phyloP scores from a whole-genome alignment of 352 stramenopile species.

The Globisporangium cylindrosporum region DNA sequence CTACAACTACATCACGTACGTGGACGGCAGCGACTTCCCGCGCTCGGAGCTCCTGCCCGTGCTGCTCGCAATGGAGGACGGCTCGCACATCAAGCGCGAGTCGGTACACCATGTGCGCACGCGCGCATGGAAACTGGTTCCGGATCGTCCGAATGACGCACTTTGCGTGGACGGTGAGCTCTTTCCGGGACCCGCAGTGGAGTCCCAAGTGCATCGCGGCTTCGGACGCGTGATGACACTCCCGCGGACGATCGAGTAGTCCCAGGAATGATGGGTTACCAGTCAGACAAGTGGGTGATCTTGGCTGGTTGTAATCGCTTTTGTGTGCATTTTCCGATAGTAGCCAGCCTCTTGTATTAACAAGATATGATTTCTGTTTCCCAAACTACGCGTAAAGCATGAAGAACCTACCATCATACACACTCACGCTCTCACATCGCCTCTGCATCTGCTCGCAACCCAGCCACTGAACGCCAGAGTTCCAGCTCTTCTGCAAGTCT shows the following conservation, averaged over 20 bases:
- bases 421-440: not conserved
- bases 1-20: constrained; percentile 60
- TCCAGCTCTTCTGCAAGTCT: constrained; percentile 18
- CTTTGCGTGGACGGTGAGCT: constrained; percentile 67
- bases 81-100: constrained; percentile 43
- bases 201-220: constrained; percentile 57
- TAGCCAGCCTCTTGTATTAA: not conserved
- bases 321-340: not conserved
- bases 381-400: not conserved
- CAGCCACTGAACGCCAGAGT: constrained; percentile 10
- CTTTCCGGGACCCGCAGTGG: constrained; percentile 40
- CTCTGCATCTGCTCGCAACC: not conserved
- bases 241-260: constrained; percentile 6
- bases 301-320: not conserved
- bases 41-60: constrained; percentile 42
- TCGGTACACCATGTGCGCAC: constrained; percentile 45
- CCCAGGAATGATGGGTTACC: not conserved
- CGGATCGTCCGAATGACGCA: constrained; percentile 34
- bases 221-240: constrained; percentile 50
- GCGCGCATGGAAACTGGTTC: constrained; percentile 52
- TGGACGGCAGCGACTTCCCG: constrained; percentile 29
- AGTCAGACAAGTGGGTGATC: not conserved
- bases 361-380: not conserved
- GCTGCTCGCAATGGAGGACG: constrained; percentile 49
- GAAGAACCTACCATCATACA: not conserved